A percentile compares a stretch with the other conserved stretches of the same genome.
phyloP scores from a whole-genome alignment of 2,329 filamentous ascomycete species.

The Pseudonectria foliicola region DNA sequence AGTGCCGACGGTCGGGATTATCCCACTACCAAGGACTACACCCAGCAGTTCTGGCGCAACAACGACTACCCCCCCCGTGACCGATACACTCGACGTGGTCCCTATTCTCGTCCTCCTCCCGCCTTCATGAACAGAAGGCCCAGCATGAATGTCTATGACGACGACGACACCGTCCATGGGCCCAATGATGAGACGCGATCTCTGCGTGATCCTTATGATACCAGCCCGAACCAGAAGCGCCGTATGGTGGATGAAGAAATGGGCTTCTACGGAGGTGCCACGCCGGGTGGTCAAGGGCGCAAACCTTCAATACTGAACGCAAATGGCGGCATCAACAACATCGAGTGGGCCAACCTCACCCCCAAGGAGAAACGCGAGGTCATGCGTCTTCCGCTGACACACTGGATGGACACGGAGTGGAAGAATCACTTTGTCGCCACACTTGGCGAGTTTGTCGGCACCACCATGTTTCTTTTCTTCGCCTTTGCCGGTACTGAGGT shows the following conservation, averaged over 20 bases:
- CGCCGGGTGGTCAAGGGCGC: not conserved
- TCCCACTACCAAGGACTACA: conserved; percentile 8
- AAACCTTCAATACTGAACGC: conserved; percentile 9
- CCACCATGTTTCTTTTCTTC: conserved; percentile 37
- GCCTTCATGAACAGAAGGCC: conserved; percentile 15
- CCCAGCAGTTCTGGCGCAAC: conserved; percentile 14
- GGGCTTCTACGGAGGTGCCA: conserved; percentile 7
- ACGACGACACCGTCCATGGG: conserved; percentile 12
- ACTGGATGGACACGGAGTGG: conserved; percentile 40
- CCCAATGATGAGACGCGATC: conserved; percentile 15
- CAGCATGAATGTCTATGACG: conserved; percentile 15
- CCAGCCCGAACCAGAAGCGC: conserved; percentile 5
- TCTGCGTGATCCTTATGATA: conserved; percentile 10
- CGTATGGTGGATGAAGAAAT: conserved; percentile 18
- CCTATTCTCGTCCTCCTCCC: conserved; percentile 15
- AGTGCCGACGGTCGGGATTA: not conserved
- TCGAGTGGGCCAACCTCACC: conserved; percentile 33
- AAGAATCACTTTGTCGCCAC: conserved; percentile 37
- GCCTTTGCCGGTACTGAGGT: conserved; percentile 35
- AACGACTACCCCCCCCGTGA: conserved; percentile 12
- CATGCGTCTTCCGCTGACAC: conserved; percentile 36
- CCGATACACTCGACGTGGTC: conserved; percentile 16
- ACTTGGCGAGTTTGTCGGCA: conserved; percentile 34
- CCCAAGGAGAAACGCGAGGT: conserved; percentile 35
- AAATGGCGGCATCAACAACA: conserved; percentile 12